Conservation (phyloP, 2,329 filamentous ascomycete species). For the Pestalotiopsis sp. region DNA sequence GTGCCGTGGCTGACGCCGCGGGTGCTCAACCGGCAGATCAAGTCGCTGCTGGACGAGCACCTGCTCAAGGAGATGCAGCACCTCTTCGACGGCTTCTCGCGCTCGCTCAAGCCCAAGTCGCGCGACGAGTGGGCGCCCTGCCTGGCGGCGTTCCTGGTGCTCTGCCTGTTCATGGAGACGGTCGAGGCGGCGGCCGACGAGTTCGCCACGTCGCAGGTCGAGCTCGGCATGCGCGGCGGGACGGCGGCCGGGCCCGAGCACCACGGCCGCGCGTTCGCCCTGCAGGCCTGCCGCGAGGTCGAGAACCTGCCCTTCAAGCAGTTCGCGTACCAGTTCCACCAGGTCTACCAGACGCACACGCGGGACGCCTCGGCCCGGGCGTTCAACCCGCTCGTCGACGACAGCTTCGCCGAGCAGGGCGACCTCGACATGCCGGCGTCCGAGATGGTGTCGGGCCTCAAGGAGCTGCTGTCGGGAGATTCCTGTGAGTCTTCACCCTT, state of each 20-base stretch:
- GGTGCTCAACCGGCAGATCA: constrained; percentile 59
- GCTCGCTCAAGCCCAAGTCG: constrained; percentile 56
- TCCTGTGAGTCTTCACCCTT: constrained; percentile 40
- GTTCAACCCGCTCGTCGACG: constrained; percentile 59
- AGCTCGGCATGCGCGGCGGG: constrained; percentile 46
- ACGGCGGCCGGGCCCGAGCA: constrained; percentile 35
- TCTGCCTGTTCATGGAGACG: constrained; percentile 62
- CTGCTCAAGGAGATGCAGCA: constrained; percentile 52
- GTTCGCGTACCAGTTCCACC: constrained; percentile 62
- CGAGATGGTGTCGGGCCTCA: constrained; percentile 49
- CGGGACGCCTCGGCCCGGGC: constrained; percentile 49
- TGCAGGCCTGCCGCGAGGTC: constrained; percentile 50
- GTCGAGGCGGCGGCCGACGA: constrained; percentile 56
- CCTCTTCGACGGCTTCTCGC: constrained; percentile 56
- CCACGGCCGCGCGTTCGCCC: constrained; percentile 45
- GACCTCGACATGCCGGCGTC: constrained; percentile 49
- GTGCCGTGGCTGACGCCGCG: constrained; percentile 51
- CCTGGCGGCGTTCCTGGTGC: constrained; percentile 56
- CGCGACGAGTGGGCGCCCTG: constrained; percentile 59
- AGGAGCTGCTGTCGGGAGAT: constrained; percentile 45
- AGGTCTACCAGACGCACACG: constrained; percentile 60
- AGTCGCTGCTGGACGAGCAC: constrained; percentile 58
- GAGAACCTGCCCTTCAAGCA: constrained; percentile 64
- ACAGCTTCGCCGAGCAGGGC: constrained; percentile 39
- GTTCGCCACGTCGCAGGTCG: constrained; percentile 54